These are phyloP conservation scores for Picea engelmannii DNA, from an alignment of 83 land plant genomes.

Conservation along the genomic window DNA sequence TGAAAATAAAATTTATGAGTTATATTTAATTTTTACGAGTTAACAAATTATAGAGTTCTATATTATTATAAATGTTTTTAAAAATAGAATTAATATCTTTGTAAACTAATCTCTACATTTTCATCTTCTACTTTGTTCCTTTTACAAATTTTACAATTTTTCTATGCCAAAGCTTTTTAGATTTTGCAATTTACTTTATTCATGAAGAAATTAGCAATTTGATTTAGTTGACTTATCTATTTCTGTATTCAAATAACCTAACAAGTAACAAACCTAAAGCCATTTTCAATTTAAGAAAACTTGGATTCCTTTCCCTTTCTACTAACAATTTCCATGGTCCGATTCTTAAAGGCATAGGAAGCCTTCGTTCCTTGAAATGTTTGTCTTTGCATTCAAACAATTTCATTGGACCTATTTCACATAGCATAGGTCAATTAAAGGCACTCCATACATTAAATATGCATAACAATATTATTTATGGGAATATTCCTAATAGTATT, in stretches of 20 bases:
- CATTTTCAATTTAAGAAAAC: conserved; percentile 16
- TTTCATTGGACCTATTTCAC: too few relatives aligned
- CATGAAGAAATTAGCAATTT: neutral
- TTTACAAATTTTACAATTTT: too few relatives aligned
- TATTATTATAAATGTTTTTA: too few relatives aligned
- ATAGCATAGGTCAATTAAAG: neutral
- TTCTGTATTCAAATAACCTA: conserved; percentile 15
- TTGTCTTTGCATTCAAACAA: too few relatives aligned
- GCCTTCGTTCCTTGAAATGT: too few relatives aligned
- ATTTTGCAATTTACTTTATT: neutral
- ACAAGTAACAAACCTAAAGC: conserved; percentile 19
- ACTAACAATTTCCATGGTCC: conserved; percentile 19
- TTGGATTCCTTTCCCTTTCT: conserved; percentile 18
- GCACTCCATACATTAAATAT: neutral
- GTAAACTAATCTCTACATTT: too few relatives aligned
- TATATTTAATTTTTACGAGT: too few relatives aligned
- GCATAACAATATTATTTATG: neutral
- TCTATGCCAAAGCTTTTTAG: too few relatives aligned
- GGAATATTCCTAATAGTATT: neutral
- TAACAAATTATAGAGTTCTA: too few relatives aligned
- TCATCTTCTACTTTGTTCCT: too few relatives aligned
- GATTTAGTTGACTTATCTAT: conserved; percentile 15
- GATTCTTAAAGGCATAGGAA: conserved; percentile 13
- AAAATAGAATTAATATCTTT: too few relatives aligned
- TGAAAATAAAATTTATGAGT: too few relatives aligned